Evolutionary conservation across 1,284 basidiomycete species (phyloP), one percentile per base, ranked within the genome.

Genomic region (Mycosarcoma maydis): DNA sequence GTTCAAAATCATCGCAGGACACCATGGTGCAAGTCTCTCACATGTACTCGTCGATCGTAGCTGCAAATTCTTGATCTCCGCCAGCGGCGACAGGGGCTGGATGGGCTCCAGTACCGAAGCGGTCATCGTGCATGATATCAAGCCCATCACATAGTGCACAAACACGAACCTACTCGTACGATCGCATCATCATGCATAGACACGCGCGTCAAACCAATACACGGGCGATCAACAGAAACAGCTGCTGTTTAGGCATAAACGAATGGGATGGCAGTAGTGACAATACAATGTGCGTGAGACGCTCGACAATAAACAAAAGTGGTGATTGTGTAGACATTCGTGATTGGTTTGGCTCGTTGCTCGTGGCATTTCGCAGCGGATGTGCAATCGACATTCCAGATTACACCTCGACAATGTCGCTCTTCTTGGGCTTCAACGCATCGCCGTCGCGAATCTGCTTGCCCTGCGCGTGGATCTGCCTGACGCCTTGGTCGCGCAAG

Each of bases 1-100:
- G 5, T 97, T 97, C 86, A 93, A 93, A 83, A 96, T 98, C 65
- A 92, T 98, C 33, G 91, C 94, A 5, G 95, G 95, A 0, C 94
- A 98, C 83, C 92, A 97, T 83, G 94, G 94, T 26, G 94, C 93
- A 2, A 91, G 89, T 60, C 87, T 97, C 16, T 95, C 92, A 5
- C 90, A 91, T 73, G 91, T 96, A 87, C 82, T 94, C 64, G 86
- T 98, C 42, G 95, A 98, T 84, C 87, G 90, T 27, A 90, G 89
- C 3, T 89, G 88, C 22, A 85, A 89, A 52, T 98, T 94, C 83
- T 85, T 98, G 75, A 87, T 95, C 58, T 92, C 91, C 75, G 91
- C 93, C 7, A 94, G 92, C 68, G 95, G 95, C 36, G 94, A 95
- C 80, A 87, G 95, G 49, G 95, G 94, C 38, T 97, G 94, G 92